Percentiles rank a stretch among this genome's conserved stretches.
These are phyloP conservation scores for Myxozyma neglecta DNA, from an alignment of 805 yeast genomes.

Conservation along the genomic window DNA sequence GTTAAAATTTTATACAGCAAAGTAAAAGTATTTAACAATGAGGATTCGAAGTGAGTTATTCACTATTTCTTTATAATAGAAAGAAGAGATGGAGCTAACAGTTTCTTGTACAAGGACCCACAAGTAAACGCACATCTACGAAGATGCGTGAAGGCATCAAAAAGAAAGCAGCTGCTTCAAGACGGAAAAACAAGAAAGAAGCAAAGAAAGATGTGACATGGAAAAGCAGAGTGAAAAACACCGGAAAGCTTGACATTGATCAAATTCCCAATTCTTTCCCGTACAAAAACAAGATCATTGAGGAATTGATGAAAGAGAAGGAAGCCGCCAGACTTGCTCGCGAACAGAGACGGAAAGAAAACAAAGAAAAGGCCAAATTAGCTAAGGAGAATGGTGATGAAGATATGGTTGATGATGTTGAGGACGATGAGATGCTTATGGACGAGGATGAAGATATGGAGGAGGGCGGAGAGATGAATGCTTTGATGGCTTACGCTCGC, in stretches of 20 bases:
- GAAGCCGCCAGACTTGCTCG: constrained; percentile 46
- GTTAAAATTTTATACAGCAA: background rate
- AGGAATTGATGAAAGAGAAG: constrained; percentile 52
- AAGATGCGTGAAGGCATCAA: constrained; percentile 95
- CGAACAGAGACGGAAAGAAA: constrained; percentile 42
- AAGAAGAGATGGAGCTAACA: background rate
- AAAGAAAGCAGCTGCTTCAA: constrained; percentile 91
- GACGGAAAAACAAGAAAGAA: constrained; percentile 75
- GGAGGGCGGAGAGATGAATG: constrained; percentile 38
- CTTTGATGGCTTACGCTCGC: constrained; percentile 86
- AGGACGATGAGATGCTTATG: constrained; percentile 32
- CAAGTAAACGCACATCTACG: constrained; percentile 86
- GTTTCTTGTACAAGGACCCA: constrained; percentile 48
- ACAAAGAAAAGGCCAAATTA: constrained; percentile 34
- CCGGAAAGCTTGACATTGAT: constrained; percentile 48
- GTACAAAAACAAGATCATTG: constrained; percentile 78
- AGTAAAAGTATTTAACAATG: constrained; percentile 2
- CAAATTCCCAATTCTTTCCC: constrained; percentile 96
- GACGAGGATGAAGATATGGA: constrained; percentile 44
- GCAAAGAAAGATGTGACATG: constrained; percentile 92
- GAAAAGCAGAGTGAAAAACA: constrained; percentile 81
- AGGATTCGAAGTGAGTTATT: constrained; percentile 23
- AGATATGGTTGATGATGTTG: constrained; percentile 40
- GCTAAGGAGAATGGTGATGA: constrained; percentile 8
- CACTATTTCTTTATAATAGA: background rate